Conservation (phyloP, 2,329 filamentous ascomycete species). For the Trichoderma aggressivum region DNA sequence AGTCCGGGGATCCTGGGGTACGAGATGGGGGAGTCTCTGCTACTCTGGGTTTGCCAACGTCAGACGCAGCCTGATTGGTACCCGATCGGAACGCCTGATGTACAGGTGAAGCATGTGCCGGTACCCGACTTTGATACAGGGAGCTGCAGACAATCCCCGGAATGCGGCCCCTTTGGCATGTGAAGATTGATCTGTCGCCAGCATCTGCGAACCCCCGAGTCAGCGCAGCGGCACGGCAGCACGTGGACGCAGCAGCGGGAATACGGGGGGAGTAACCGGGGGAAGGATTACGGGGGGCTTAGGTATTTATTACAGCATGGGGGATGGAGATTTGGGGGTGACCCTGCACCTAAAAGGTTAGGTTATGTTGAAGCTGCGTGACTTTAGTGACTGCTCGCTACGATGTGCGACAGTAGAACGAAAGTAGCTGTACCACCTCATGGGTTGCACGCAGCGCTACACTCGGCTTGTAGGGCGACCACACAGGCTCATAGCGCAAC, state of each 20-base stretch:
- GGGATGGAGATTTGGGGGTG: no score
- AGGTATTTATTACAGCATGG: no score
- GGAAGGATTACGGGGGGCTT: not conserved
- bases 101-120: not conserved
- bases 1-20: not conserved
- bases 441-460: not conserved
- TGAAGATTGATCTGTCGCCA: conserved; percentile 10
- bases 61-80: not conserved
- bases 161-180: conserved; percentile 1
- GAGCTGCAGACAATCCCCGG: not conserved
- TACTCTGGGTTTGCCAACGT: not conserved
- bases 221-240: not conserved
- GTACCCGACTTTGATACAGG: not conserved
- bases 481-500: not conserved
- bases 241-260: conserved; percentile 9
- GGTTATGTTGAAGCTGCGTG: no score
- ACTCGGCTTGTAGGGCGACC: not conserved
- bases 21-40: not conserved
- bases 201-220: conserved; percentile 6
- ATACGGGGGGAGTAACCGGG: not conserved
- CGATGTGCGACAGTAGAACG: not conserved
- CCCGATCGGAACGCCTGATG: not conserved
- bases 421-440: not conserved
- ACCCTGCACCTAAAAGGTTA: no score
- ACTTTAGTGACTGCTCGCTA: not conserved